Base-by-base conservation (phyloP, 2,329 filamentous ascomycete genomes). In the Aplosporella prunicola region DNA sequence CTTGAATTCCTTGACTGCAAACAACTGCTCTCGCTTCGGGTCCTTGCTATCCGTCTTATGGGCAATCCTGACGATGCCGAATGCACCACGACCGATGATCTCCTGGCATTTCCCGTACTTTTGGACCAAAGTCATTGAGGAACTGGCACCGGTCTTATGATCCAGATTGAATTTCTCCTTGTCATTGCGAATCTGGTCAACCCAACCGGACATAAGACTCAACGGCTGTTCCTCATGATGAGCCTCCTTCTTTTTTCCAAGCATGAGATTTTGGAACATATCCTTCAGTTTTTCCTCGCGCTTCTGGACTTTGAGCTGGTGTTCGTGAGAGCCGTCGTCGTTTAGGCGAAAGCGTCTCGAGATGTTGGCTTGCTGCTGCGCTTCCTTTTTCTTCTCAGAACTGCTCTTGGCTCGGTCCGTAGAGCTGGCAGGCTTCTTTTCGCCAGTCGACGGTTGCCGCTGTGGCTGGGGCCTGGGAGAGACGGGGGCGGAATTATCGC, bases 101-200 rank as follows among this genome's bases (percentile, higher is more conserved):
- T 98, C 91, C 56, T 96, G 89, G 57, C 91, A 96, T 64, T 96
- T 96, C 51, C 91, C 91, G 57, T 98, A 98, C 59, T 96, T 96
- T 55, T 96, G 86, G 2, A 91, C 84, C 32, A 98, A 68, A 1
- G 87, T 87, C 14, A 77, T 78, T 11, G 82, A 80, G 13, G 80
- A 72, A 52, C 81, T 83, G 5, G 81, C 74, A 1, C 81, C 81
- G 16, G 76, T 77, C 57, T 81, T 91, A 64, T 81, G 86, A 51
- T 93, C 85, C 25, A 74, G 65, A 2, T 79, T 78, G 35, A 78
- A 60, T 55, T 72, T 76, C 43, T 93, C 86, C 58, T 86, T 87
- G 60, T 95, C 88, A 48, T 76, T 82, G 57, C 87, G 85, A 49
- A 95, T 71, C 45, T 93, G 88, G 58, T 95, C 89, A 39, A 95